phyloP scores from a whole-genome alignment of 2,329 filamentous ascomycete genomes.

The Dactylellina sp. region DNA sequence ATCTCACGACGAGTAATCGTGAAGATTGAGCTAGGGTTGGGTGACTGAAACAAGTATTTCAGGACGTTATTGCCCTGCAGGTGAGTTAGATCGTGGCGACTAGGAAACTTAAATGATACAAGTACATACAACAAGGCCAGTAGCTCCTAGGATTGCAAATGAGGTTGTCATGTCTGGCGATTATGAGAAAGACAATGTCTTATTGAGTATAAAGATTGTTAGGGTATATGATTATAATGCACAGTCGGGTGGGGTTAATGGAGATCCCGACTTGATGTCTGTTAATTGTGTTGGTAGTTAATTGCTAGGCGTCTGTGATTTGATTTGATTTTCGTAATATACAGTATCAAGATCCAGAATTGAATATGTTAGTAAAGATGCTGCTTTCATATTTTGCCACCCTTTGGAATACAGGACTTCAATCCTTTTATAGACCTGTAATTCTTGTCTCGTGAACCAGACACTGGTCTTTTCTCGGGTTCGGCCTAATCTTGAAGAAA shows the following conservation, averaged over 20 bases:
- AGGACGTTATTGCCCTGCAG: constrained; percentile 77
- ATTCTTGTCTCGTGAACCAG: too few species aligned
- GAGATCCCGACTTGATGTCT: constrained; percentile 2
- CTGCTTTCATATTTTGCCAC: too few species aligned
- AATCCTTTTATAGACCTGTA: too few species aligned
- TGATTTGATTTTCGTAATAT: too few species aligned
- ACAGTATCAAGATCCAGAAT: too few species aligned
- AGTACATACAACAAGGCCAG: constrained; percentile 49
- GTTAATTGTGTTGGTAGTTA: too few species aligned
- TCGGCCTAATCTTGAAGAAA: too few species aligned
- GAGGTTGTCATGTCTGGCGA: constrained; percentile 27
- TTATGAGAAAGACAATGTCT: constrained; percentile 2
- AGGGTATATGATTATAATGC: background rate
- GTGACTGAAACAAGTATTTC: constrained; percentile 65
- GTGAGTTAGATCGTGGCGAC: constrained; percentile 25
- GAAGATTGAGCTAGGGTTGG: constrained; percentile 64
- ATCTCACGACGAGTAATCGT: constrained; percentile 68
- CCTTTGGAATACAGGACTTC: too few species aligned
- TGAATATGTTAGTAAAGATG: too few species aligned
- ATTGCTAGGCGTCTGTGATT: too few species aligned
- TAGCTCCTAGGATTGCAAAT: constrained; percentile 52
- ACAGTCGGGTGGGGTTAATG: background rate
- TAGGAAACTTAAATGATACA: constrained; percentile 2
- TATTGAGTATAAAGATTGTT: background rate
- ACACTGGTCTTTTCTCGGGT: too few species aligned